Percentiles rank a stretch among this genome's conserved stretches.
Evolutionary conservation across 768 basidiomycete genomes (phyloP).

Genomic region (Fomitopsis pulvina): DNA sequence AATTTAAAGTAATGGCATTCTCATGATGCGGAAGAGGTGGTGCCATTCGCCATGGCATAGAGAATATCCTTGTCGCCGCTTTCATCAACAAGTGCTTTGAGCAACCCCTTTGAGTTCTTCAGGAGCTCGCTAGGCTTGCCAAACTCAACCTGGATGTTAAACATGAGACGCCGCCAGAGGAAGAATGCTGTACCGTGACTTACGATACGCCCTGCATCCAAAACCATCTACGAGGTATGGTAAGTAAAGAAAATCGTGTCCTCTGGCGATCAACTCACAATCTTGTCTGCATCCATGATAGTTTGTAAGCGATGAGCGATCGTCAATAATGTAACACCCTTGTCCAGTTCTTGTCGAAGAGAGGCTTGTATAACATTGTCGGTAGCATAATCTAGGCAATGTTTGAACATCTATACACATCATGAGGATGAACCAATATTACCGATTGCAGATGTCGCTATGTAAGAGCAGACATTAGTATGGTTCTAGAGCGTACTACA

Average conservation of each 20-base stretch:
- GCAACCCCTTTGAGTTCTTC: conserved; percentile 37
- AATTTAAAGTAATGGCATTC: too few species aligned
- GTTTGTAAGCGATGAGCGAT: conserved; percentile 51
- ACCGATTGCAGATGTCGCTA: conserved; percentile 9
- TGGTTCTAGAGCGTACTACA: neutral
- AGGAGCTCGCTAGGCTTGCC: conserved; percentile 45
- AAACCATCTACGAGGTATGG: conserved; percentile 29
- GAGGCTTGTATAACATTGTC: conserved; percentile 49
- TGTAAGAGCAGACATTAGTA: neutral
- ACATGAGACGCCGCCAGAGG: neutral
- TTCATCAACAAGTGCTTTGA: conserved; percentile 49
- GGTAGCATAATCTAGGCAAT: conserved; percentile 39
- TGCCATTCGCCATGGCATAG: conserved; percentile 21
- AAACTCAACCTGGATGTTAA: conserved; percentile 35
- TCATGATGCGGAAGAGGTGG: neutral
- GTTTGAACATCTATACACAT: neutral
- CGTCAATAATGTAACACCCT: conserved; percentile 42
- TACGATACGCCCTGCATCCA: conserved; percentile 34
- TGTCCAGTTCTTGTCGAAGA: conserved; percentile 37
- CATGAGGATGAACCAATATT: neutral
- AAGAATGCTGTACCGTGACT: conserved; percentile 2
- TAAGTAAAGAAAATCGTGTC: neutral
- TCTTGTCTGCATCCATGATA: conserved; percentile 53
- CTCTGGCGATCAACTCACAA: conserved; percentile 25
- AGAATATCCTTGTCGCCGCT: conserved; percentile 41